Conservation (phyloP, 1,284 basidiomycete species). For the Puccinia coronata region DNA sequence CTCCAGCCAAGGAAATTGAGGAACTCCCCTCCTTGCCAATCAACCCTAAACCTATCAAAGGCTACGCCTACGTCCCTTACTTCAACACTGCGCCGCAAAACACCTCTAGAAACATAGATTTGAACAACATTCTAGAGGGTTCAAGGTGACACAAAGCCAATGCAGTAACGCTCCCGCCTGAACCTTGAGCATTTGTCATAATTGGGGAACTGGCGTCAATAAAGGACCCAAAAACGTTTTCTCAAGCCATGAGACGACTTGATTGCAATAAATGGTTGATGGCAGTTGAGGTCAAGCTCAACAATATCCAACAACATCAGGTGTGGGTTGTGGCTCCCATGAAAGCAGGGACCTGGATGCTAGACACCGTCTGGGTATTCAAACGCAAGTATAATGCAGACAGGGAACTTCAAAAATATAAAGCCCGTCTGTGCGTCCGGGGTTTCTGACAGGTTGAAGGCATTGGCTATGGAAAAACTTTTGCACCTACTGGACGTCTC, state of each 20-base stretch:
- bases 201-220: neutral
- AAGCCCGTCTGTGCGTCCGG: constrained; percentile 13
- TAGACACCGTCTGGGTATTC: constrained; percentile 30
- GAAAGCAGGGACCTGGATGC: neutral
- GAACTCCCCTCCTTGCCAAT: neutral
- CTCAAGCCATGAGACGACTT: neutral
- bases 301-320: neutral
- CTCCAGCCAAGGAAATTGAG: neutral
- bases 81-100: neutral
- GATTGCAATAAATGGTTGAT: constrained; percentile 8
- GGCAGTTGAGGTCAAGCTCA: neutral
- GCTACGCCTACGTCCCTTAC: neutral
- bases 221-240: neutral
- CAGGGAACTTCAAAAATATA: constrained; percentile 5
- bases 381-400: neutral
- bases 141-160: no score
- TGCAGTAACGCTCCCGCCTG: neutral
- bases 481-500: neutral
- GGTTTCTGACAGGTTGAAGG: constrained; percentile 21
- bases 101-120: neutral
- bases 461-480: constrained; percentile 5
- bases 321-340: constrained; percentile 20
- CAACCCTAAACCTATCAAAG: neutral
- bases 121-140: neutral
- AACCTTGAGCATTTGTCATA: neutral